These are phyloP conservation scores for Yamadazyma pseudoaaseri DNA, from an alignment of 1,139 yeast genomes.

Conservation along the genomic window DNA sequence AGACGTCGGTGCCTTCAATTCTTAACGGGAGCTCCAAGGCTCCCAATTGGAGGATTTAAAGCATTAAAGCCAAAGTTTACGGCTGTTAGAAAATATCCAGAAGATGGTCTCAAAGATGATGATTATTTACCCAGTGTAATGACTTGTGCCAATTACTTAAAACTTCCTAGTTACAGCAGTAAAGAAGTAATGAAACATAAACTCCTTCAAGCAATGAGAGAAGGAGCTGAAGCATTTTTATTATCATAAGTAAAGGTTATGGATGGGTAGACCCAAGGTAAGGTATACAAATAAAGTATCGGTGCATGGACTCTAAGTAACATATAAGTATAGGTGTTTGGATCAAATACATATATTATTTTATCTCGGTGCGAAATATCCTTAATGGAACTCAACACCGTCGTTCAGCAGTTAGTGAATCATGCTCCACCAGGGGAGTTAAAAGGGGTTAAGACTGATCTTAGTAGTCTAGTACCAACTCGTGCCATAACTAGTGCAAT, in stretches of 20 bases:
- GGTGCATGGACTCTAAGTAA: too few species aligned
- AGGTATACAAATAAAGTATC: too few species aligned
- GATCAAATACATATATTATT: background rate
- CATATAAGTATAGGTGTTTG: too few species aligned
- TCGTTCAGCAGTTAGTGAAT: slow-evolving; percentile 34
- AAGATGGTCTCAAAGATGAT: slow-evolving; percentile 66
- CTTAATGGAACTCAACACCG: slow-evolving; percentile 8
- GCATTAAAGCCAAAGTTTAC: slow-evolving; percentile 80
- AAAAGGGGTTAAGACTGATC: slow-evolving; percentile 26
- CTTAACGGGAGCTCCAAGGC: slow-evolving; percentile 87
- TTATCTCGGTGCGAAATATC: background rate
- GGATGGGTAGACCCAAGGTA: too few species aligned
- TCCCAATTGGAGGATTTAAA: slow-evolving; percentile 94
- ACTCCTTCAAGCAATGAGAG: slow-evolving; percentile 69
- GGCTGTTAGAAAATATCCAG: slow-evolving; percentile 79
- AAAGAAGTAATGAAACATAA: slow-evolving; percentile 57
- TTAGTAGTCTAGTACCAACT: slow-evolving; percentile 22
- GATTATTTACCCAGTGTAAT: slow-evolving; percentile 93
- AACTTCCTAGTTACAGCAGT: slow-evolving; percentile 78
- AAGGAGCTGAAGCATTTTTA: slow-evolving; percentile 88
- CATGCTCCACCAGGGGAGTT: slow-evolving; percentile 46
- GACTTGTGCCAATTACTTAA: slow-evolving; percentile 96
- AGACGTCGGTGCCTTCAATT: slow-evolving; percentile 80
- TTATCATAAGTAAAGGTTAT: too few species aligned
- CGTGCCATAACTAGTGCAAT: slow-evolving; percentile 29